Evolutionary conservation across 495 filamentous ascomycete genomes (phyloP).

Genomic region (Rhypophila decipiens): DNA sequence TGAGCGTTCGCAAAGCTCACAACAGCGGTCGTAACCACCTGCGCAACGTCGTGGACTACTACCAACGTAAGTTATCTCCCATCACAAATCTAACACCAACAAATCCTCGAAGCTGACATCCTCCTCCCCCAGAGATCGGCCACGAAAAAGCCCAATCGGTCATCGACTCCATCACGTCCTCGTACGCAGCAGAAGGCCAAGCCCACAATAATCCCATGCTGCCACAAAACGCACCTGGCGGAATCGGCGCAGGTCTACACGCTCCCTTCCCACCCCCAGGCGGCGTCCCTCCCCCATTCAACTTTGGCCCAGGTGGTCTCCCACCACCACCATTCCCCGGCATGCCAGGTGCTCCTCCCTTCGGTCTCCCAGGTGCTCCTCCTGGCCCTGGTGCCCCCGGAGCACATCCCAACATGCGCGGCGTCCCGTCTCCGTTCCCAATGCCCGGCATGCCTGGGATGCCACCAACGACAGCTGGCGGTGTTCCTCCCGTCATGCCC

Average conservation of each 20-base stretch:
- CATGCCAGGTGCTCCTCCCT: conserved; percentile 3
- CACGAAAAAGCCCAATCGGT: conserved; percentile 98
- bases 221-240: conserved; percentile 52
- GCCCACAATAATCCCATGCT: conserved; percentile 77
- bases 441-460: conserved; percentile 51
- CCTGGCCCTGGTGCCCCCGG: conserved; percentile 5
- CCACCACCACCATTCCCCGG: conserved; percentile 12
- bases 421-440: conserved; percentile 52
- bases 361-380: conserved; percentile 1
- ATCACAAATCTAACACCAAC: conserved; percentile 1
- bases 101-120: neutral
- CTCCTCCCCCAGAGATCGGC: conserved; percentile 61
- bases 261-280: conserved; percentile 24
- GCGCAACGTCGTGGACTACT: conserved; percentile 96
- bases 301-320: conserved; percentile 8
- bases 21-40: conserved; percentile 95
- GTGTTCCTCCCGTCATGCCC: conserved; percentile 30
- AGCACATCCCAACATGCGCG: conserved; percentile 43
- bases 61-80: conserved; percentile 65
- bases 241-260: conserved; percentile 36
- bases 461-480: conserved; percentile 1
- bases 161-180: conserved; percentile 93
- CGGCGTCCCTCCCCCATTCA: conserved; percentile 13
- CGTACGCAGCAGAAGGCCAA: conserved; percentile 91
- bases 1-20: conserved; percentile 98